A percentile compares a stretch with the other conserved stretches of the same genome.
These are phyloP conservation scores for Piper betle DNA, from an alignment of 164 flowering plant genomes.

Conservation along the genomic window DNA sequence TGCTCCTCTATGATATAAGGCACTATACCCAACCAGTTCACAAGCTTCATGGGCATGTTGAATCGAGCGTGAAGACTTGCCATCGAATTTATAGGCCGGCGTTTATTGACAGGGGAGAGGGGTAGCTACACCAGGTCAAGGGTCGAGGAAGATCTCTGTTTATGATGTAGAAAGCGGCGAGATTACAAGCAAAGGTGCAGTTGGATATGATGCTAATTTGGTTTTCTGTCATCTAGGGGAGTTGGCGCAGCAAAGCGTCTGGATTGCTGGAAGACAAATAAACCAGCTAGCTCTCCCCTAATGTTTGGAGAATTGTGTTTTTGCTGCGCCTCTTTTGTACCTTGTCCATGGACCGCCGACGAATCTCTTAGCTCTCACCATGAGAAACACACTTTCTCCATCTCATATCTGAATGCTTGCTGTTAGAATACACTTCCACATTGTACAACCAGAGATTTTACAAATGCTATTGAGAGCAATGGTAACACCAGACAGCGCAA, in stretches of 20 bases:
- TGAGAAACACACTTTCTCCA: no score
- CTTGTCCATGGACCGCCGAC: no score
- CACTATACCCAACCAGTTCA: slow-evolving; percentile 3
- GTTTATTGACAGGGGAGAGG: slow-evolving; percentile 5
- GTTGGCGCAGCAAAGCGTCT: not conserved
- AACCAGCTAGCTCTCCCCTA: slow-evolving; percentile 2
- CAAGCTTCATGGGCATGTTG: slow-evolving; percentile 5
- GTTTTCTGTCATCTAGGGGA: not conserved
- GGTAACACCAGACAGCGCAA: no score
- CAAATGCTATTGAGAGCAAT: no score
- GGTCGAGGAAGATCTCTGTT: slow-evolving; percentile 5
- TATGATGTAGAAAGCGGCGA: slow-evolving; percentile 4
- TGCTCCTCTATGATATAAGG: slow-evolving; percentile 9
- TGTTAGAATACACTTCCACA: no score
- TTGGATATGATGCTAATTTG: slow-evolving; percentile 7
- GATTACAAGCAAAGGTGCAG: slow-evolving; percentile 3
- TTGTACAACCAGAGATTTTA: no score
- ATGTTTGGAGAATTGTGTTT: no score
- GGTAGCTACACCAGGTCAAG: slow-evolving; percentile 9
- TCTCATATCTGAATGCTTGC: no score
- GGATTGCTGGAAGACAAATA: slow-evolving; percentile 8
- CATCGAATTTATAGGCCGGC: slow-evolving; percentile 3
- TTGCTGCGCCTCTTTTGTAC: no score
- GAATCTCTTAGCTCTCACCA: no score
- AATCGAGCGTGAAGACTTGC: slow-evolving; percentile 2